Base-by-base conservation (phyloP, 106 monocot genomes). In the Apostasia shenzhenica region DNA sequence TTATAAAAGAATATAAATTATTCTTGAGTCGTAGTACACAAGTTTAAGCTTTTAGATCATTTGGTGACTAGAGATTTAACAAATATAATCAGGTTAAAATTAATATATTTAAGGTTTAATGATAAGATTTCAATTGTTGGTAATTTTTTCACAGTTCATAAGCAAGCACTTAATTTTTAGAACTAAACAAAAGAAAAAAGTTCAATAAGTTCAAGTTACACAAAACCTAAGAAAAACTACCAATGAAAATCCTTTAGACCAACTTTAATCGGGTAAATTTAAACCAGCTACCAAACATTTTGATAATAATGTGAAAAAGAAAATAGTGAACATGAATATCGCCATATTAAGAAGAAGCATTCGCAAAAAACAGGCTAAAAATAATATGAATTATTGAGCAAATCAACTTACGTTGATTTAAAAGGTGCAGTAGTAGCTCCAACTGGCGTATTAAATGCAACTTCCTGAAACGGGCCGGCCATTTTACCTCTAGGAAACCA, bases 401-500 rank as follows among this genome's bases (percentile, higher is more conserved):
- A 40, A 6, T 10, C 62, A 7, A 67, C 85, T 61, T 83, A 99
- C 97, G 97, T 99, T 46, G 92, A 99, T 82, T 99, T 99, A 76
- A 99, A 99, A 8, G 97, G 92, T 58, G 83, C 92, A 70, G 89
- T 92, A 41, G 92, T 90, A 60, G 72, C 84, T 70, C 95, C 97
- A 75, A 97, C 71, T 64, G 76, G 78, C 49, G 97, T 92, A 67
- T 45, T 85, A 61, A 92, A 97, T 62, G 97, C 97, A 57, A 97
- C 89, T 45, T 97, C 97, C 72, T 97, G 97, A 51, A 97, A 97
- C 14, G 97, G 97, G 1, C 97, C 97, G 7, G 97, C 97, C 97
- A 97, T 97, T 77, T 97, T 92, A 2, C 97, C 97, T 66, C 97
- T 82, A 48, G 97, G 97, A 68, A 97, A 97, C 97, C 97, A 97